Conservation (phyloP, 148 eudicot genomes). For the Fagopyrum tataricum region DNA sequence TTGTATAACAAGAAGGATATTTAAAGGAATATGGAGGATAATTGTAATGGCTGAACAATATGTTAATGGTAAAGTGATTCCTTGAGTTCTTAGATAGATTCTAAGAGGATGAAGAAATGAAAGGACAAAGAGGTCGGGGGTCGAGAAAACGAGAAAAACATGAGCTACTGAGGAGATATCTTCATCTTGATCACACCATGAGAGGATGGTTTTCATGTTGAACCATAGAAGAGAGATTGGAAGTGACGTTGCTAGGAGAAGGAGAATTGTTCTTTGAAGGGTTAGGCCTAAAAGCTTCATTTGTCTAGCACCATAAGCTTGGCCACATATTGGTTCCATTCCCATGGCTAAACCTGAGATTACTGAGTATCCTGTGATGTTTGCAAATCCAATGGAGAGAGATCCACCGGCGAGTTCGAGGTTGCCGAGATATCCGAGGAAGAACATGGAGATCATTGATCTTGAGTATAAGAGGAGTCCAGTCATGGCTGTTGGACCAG, state of each 20-base stretch:
- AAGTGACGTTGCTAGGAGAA: constrained; percentile 53
- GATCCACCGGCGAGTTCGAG: constrained; percentile 89
- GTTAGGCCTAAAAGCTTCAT: constrained; percentile 74
- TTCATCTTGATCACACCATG: constrained; percentile 70
- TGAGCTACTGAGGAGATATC: constrained; percentile 63
- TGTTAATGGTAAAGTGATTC: constrained; percentile 64
- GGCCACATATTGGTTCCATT: constrained; percentile 97
- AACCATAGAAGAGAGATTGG: constrained; percentile 85
- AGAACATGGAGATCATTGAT: constrained; percentile 95
- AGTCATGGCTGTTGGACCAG: constrained; percentile 77
- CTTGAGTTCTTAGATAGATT: constrained; percentile 67
- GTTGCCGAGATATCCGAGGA: constrained; percentile 86
- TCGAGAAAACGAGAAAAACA: constrained; percentile 51
- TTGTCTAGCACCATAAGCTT: constrained; percentile 83
- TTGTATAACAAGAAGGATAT: constrained; percentile 49
- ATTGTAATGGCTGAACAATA: constrained; percentile 54
- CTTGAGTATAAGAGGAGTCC: constrained; percentile 73
- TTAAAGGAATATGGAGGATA: constrained; percentile 63
- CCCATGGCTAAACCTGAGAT: constrained; percentile 96
- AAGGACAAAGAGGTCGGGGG: constrained; percentile 73
- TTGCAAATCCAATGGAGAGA: constrained; percentile 79
- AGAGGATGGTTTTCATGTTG: constrained; percentile 63
- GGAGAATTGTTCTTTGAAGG: constrained; percentile 71
- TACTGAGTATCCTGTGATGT: constrained; percentile 94
- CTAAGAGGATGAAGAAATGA: constrained; percentile 75